Conservation (phyloP, 257 asterid genomes). For the Nicotiana otophora region DNA sequence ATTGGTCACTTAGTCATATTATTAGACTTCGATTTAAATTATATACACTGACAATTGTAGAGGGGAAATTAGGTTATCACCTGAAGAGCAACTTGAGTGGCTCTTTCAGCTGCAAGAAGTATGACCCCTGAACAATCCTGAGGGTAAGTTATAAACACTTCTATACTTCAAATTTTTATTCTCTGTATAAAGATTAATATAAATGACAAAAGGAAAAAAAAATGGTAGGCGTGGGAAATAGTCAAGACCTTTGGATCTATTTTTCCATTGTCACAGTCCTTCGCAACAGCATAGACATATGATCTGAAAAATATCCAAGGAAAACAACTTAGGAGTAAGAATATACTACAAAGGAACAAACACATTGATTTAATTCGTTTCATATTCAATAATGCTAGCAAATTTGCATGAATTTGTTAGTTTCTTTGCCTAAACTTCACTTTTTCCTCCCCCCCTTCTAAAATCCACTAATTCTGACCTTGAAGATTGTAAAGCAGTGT, state of each 20-base stretch:
- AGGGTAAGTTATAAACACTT: neutral
- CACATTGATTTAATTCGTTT: neutral
- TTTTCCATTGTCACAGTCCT: constrained; percentile 81
- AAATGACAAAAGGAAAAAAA: neutral
- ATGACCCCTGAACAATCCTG: constrained; percentile 98
- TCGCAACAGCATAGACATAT: constrained; percentile 89
- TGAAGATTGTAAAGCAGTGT: constrained; percentile 88
- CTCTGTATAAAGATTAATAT: neutral
- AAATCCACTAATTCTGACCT: constrained; percentile 32
- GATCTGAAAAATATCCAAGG: constrained; percentile 44
- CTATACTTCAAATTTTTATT: neutral
- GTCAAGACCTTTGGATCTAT: constrained; percentile 59
- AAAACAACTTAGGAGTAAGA: neutral
- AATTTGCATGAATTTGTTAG: neutral
- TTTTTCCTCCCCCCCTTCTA: too few species aligned
- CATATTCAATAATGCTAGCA: neutral
- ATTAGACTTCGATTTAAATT: neutral
- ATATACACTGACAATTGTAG: neutral
- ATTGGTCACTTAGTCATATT: neutral
- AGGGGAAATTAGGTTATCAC: constrained; percentile 18
- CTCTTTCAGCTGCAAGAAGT: constrained; percentile 87
- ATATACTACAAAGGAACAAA: neutral
- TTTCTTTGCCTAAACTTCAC: neutral
- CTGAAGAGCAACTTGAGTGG: constrained; percentile 99
- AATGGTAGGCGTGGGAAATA: too few species aligned